Base-by-base conservation (phyloP, 371 early-diverging fungal genomes). In the Mortierella sp. region DNA sequence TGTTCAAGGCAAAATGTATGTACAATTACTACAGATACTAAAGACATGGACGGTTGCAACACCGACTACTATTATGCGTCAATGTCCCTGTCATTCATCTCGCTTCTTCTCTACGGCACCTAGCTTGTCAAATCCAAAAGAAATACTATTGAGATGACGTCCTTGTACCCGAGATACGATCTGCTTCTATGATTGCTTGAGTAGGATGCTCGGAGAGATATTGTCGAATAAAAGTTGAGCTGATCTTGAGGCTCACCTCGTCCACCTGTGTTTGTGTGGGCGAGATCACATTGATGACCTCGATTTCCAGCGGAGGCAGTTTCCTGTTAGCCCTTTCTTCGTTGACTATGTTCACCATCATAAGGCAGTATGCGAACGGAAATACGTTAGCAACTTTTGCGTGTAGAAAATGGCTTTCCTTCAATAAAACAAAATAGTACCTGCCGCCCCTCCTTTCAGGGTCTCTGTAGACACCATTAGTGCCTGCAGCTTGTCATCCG, bases 401-500 rank as follows among this genome's bases (percentile, higher is more conserved):
- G 28, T 14, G 28, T 8, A 30, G 32, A 34, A 32, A 31, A 28
- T 49, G 26, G 28, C 50, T n/a, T 34, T 34, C 37, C 27, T 41
- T 26, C 43, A n/a, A n/a, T n/a, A n/a, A n/a, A n/a, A n/a, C n/a
- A n/a, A n/a, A n/a, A n/a, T n/a, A n/a, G 58, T 86, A 83, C 93
- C 90, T 46, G 88, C 84, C 48, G 84, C 82, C 17, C 94, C 94
- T 14, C 96, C 96, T 12, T 80, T 70, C 37, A 86, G 57, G 0
- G 99, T 97, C 68, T 98, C 99, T 27, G 86, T 80, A 7, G 96
- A 95, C n/a, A 93, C 94, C 11, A 95, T 95, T 19, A 98, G 70
- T 1, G 92, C 94, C 50, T 91, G 86, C 26, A 97, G 83, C 0
- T 86, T 80, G 0, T 89, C 69, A 47, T 94, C 94, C 0, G 87